Conservation (phyloP, 768 basidiomycete species). For the Polyporus arcularius region DNA sequence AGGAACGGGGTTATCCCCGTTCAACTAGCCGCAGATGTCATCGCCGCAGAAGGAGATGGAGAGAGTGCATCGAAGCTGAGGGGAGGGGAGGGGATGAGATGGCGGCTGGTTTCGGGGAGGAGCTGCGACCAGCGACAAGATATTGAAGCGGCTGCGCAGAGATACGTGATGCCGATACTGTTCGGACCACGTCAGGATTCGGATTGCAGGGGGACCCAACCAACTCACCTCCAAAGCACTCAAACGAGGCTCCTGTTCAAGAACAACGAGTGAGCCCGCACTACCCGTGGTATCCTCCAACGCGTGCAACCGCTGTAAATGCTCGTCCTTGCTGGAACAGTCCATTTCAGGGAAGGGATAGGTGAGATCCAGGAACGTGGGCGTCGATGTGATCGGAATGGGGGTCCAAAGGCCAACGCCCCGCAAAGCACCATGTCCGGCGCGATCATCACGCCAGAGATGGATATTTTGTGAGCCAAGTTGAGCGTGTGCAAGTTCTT, state of each 20-base stretch:
- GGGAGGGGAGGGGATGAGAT: too few species aligned
- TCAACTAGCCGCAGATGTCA: too few species aligned
- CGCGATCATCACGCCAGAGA: conserved; percentile 64
- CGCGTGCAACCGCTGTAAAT: conserved; percentile 61
- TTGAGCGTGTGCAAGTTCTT: conserved; percentile 64
- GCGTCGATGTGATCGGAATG: conserved; percentile 54
- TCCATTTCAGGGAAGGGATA: conserved; percentile 81
- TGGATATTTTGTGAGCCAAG: conserved; percentile 50
- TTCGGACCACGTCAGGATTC: background rate
- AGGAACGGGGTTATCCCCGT: too few species aligned
- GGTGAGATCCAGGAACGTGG: conserved; percentile 74
- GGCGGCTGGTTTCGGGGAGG: too few species aligned
- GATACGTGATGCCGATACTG: conserved; percentile 58
- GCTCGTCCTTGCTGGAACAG: conserved; percentile 64
- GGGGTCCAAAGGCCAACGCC: conserved; percentile 58
- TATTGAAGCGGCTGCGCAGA: conserved; percentile 49
- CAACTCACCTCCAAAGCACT: conserved; percentile 46
- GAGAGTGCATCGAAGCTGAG: too few species aligned
- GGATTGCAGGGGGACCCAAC: too few species aligned
- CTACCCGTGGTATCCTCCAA: conserved; percentile 45
- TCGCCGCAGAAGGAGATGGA: too few species aligned
- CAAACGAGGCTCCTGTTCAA: conserved; percentile 44
- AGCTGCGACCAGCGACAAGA: conserved; percentile 69
- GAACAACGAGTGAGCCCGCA: conserved; percentile 38
- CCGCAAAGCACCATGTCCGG: conserved; percentile 79